A percentile compares a stretch with the other conserved stretches of the same genome.
Evolutionary conservation across 2,329 filamentous ascomycete genomes (phyloP).

Genomic region (Escovopsis sp.): DNA sequence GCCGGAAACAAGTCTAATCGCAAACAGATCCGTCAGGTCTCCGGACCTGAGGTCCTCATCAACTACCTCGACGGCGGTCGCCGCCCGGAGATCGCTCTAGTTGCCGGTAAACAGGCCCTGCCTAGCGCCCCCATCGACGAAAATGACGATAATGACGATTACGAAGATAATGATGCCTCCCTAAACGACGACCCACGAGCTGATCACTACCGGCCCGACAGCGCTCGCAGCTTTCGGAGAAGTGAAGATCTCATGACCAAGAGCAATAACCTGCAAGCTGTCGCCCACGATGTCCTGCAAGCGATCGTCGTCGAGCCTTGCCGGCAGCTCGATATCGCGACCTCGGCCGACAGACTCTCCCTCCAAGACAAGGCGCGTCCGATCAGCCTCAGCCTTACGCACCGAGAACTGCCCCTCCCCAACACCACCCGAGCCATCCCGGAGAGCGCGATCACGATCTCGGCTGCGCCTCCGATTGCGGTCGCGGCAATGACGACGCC

Average conservation of each 20-base stretch:
- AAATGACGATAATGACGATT: constrained; percentile 19
- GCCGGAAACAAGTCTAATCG: constrained; percentile 32
- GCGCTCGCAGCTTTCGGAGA: not conserved
- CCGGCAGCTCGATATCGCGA: constrained; percentile 13
- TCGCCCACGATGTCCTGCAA: constrained; percentile 19
- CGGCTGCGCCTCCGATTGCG: constrained; percentile 10
- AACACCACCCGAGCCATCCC: constrained; percentile 2
- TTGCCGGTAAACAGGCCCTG: constrained; percentile 38
- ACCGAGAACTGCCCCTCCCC: constrained; percentile 2
- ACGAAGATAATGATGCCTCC: constrained; percentile 8
- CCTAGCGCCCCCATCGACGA: constrained; percentile 28
- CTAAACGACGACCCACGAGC: not conserved
- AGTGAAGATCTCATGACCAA: constrained; percentile 4
- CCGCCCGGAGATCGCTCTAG: constrained; percentile 45
- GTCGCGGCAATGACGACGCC: constrained; percentile 1
- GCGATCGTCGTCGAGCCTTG: constrained; percentile 9
- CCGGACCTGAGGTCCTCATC: constrained; percentile 54
- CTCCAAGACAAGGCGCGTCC: constrained; percentile 17
- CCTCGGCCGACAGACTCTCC: constrained; percentile 17
- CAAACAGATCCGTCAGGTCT: constrained; percentile 38
- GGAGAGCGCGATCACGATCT: constrained; percentile 6
- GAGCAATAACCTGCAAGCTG: constrained; percentile 14
- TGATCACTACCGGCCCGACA: not conserved
- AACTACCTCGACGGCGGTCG: constrained; percentile 46
- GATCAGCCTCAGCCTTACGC: constrained; percentile 4